Conservation (phyloP, 345 rosid genomes). For the Clarkia xantiana region DNA sequence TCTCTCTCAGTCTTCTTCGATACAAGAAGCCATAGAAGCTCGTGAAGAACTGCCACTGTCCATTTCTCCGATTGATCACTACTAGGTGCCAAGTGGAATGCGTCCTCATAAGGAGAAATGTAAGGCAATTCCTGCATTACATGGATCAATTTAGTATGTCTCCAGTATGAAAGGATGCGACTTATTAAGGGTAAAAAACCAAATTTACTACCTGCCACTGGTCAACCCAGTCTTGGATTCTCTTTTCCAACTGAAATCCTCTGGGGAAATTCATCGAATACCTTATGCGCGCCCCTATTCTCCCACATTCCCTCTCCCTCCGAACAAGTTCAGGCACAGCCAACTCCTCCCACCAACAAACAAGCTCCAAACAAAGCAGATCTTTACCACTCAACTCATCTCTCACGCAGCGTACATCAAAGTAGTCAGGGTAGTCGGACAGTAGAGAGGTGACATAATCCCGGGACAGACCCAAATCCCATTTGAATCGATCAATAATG, state of each 20-base stretch:
- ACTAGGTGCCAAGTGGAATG: conserved; percentile 40
- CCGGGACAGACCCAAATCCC: conserved; percentile 66
- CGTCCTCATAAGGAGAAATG: conserved; percentile 61
- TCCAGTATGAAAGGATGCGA: too few relatives aligned
- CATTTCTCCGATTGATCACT: conserved; percentile 72
- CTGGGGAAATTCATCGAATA: conserved; percentile 57
- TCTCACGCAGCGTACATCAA: conserved; percentile 28
- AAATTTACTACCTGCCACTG: conserved; percentile 31
- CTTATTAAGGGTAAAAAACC: too few relatives aligned
- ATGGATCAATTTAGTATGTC: too few relatives aligned
- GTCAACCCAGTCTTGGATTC: conserved; percentile 55
- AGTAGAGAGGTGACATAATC: conserved; percentile 43
- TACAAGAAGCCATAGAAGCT: conserved; percentile 45
- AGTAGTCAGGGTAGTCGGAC: conserved; percentile 58
- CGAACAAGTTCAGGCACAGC: conserved; percentile 57
- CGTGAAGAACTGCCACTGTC: conserved; percentile 67
- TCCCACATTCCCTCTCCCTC: conserved; percentile 15
- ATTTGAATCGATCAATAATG: conserved; percentile 38
- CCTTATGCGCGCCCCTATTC: conserved; percentile 31
- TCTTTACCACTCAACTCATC: conserved; percentile 18
- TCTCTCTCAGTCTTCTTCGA: conserved; percentile 67
- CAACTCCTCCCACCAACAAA: conserved; percentile 35
- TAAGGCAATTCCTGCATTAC: conserved; percentile 33
- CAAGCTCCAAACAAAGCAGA: conserved; percentile 31
- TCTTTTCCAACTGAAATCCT: conserved; percentile 55